phyloP scores from a whole-genome alignment of 352 stramenopile genomes.

The Phytophthora megakarya region DNA sequence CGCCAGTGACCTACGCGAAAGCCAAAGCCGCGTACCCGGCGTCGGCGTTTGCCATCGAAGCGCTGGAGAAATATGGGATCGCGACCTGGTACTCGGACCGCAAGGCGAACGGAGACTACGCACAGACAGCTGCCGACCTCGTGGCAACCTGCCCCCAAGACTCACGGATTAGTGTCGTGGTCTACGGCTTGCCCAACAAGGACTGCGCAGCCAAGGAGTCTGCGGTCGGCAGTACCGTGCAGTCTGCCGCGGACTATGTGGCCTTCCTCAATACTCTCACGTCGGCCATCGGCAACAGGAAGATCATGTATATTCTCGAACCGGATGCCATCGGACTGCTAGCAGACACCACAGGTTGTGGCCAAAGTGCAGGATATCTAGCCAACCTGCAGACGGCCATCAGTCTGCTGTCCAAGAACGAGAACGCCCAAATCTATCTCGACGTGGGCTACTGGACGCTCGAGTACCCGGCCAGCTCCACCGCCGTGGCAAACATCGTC shows the following conservation, averaged over 20 bases:
- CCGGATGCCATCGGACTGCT: constrained; percentile 67
- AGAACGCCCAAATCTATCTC: constrained; percentile 75
- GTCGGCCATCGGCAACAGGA: constrained; percentile 49
- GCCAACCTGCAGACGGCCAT: constrained; percentile 60
- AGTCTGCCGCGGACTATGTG: constrained; percentile 53
- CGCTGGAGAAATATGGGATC: constrained; percentile 57
- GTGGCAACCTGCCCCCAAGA: constrained; percentile 41
- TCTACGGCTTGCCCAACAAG: constrained; percentile 80
- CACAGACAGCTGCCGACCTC: constrained; percentile 34
- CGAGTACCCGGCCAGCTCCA: constrained; percentile 23
- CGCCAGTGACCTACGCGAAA: constrained; percentile 44
- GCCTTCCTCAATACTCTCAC: constrained; percentile 55
- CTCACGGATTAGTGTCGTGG: constrained; percentile 59
- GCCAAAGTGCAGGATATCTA: constrained; percentile 50
- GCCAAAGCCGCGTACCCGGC: constrained; percentile 55
- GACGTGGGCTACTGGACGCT: constrained; percentile 76
- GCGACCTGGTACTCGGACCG: constrained; percentile 77
- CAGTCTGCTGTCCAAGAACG: constrained; percentile 52
- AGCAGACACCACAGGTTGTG: constrained; percentile 38
- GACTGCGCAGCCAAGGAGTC: constrained; percentile 70
- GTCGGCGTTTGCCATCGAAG: constrained; percentile 49
- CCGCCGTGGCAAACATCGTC: constrained; percentile 40
- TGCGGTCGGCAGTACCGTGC: constrained; percentile 35
- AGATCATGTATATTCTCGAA: constrained; percentile 74
- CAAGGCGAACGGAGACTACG: constrained; percentile 43